Conservation (phyloP, 2,329 filamentous ascomycete species). For the Phoma herbarum region DNA sequence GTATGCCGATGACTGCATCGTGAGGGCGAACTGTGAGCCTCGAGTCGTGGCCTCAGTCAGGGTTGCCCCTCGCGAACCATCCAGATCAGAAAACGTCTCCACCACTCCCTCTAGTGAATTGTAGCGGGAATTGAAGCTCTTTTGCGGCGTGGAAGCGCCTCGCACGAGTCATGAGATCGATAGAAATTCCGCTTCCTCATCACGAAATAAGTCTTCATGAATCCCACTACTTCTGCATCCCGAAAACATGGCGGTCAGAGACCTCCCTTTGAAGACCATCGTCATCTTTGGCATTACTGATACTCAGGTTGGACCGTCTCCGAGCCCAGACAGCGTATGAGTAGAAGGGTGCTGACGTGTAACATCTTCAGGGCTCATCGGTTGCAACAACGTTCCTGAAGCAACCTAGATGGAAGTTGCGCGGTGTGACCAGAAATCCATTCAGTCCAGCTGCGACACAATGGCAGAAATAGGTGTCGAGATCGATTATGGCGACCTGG, state of each 20-base stretch:
- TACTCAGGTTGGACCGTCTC: not conserved
- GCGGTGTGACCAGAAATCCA: slow-evolving; percentile 1
- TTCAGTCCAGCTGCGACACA: not conserved
- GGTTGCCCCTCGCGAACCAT: not conserved
- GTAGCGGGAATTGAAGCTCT: not conserved
- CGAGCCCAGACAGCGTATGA: not conserved
- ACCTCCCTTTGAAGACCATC: not conserved
- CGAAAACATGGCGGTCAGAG: not conserved
- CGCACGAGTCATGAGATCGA: not conserved
- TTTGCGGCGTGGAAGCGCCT: not conserved
- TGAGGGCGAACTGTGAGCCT: not conserved
- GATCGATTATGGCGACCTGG: not conserved
- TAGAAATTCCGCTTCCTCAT: not conserved
- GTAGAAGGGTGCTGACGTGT: not conserved
- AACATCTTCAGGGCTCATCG: not conserved
- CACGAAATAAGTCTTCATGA: not conserved
- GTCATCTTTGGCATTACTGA: slow-evolving; percentile 4
- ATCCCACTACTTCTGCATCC: too few species aligned
- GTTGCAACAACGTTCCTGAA: not conserved
- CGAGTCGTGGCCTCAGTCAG: not conserved
- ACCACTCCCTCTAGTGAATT: too few species aligned
- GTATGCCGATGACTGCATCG: not conserved
- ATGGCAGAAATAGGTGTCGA: slow-evolving; percentile 1
- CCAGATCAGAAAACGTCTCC: not conserved
- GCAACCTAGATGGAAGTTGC: not conserved